Base-by-base conservation (phyloP, 2,329 filamentous ascomycete species). In the Lachnellula occidentalis region DNA sequence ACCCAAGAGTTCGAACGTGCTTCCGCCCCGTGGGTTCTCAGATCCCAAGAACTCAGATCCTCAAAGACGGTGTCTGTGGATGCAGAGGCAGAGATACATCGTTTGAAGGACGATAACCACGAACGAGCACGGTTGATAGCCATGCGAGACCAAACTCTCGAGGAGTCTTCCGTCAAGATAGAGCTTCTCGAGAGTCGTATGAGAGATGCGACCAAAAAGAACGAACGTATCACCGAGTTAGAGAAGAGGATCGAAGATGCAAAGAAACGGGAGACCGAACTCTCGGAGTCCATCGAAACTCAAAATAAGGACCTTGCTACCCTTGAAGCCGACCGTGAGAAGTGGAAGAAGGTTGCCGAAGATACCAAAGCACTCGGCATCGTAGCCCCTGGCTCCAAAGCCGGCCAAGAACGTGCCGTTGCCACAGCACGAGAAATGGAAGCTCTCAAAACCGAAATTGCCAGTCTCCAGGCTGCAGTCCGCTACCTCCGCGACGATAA, bases 171-270 rank as follows among this genome's bases (percentile, higher is more conserved):
- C n/a, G 87, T 96, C 62, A 92, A 94, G 71, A 95, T 96, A 62
- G 92, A 96, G 71, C 89, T 94, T 41, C 83, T 97, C 37, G 89
- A 95, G 70, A 88, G 89, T 7, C 81, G 90, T 54, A 92, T 94
- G 85, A 84, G 86, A 55, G 91, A 95, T 66, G 88, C 89, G 5
- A 83, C 85, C 60, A 84, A 87, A 68, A 92, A 92, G 71, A 83
- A 88, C 14, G 82, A 84, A 49, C 79, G 79, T 50, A 88, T 90
- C 61, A 75, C 76, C 19, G 82, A 83, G 51, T 76, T 90, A 12
- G 86, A 90, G 69, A 72, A 72, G 34, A 74, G 78, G 63, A 75
- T 88, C 22, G 77, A 78, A 48, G 73, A 77, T 17, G 76, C 80
- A 24, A 76, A 78, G 58, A 71, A 76, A 55, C 73, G 76, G 41